Percentiles rank a stretch among this genome's conserved stretches.
Evolutionary conservation across 257 asterid species (phyloP).

Genomic region (Galeopsis tetrahit): DNA sequence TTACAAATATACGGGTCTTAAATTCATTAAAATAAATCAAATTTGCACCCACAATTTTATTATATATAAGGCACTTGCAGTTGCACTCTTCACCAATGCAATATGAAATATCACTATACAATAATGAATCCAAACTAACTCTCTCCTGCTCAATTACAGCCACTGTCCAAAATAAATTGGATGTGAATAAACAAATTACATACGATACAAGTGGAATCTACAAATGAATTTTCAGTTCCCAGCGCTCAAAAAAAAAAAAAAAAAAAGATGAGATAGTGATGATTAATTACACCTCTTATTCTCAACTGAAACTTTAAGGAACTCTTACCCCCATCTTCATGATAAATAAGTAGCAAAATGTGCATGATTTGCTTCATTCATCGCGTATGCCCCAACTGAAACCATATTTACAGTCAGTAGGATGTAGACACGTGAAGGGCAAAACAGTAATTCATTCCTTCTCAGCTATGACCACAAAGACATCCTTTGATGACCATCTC

Average conservation of each 20-base stretch:
- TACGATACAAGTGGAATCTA: background rate
- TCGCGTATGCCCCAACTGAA: background rate
- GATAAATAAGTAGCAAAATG: background rate
- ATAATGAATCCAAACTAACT: too few species aligned
- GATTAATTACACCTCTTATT: too few species aligned
- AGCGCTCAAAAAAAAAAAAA: background rate
- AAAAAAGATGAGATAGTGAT: too few species aligned
- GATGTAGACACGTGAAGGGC: background rate
- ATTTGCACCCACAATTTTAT: too few species aligned
- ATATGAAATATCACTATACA: too few species aligned
- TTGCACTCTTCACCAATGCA: too few species aligned
- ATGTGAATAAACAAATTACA: background rate
- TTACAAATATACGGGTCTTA: too few species aligned
- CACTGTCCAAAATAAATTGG: too few species aligned
- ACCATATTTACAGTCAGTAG: background rate
- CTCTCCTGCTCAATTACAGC: too few species aligned
- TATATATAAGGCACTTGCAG: too few species aligned
- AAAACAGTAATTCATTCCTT: slow-evolving; percentile 50
- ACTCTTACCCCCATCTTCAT: slow-evolving; percentile 7
- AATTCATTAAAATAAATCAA: too few species aligned
- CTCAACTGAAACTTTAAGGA: background rate
- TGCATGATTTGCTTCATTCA: background rate
- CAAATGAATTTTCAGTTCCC: background rate
- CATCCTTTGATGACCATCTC: slow-evolving; percentile 73
- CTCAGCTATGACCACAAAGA: slow-evolving; percentile 81